Evolutionary conservation across 768 basidiomycete genomes (phyloP).

Genomic region (Tricholoma sp.): DNA sequence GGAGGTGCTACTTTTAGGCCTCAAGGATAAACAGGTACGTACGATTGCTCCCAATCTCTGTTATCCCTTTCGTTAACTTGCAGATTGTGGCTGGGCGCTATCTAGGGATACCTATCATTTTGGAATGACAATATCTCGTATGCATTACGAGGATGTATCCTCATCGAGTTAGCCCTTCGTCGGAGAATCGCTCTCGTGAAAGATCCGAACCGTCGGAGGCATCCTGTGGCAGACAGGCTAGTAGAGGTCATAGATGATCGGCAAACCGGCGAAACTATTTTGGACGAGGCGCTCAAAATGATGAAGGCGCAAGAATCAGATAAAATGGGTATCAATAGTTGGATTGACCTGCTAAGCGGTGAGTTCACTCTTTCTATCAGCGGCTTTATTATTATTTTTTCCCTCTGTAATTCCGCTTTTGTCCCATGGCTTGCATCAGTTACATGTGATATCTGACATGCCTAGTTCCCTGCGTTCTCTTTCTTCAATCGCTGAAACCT

Average conservation of each 20-base stretch:
- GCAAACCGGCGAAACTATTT: constrained; percentile 92
- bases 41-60: neutral
- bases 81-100: neutral
- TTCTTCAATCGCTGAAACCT: neutral
- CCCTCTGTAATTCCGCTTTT: neutral
- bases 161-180: constrained; percentile 94
- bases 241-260: constrained; percentile 90
- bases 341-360: constrained; percentile 96
- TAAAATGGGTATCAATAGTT: constrained; percentile 78
- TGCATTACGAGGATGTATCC: constrained; percentile 95
- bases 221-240: constrained; percentile 74
- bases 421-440: too few relatives aligned
- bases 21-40: constrained; percentile 93
- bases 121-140: constrained; percentile 99
- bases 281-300: constrained; percentile 95
- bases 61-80: neutral
- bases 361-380: constrained; percentile 26
- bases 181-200: constrained; percentile 87
- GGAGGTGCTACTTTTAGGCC: constrained; percentile 87
- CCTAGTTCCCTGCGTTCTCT: neutral
- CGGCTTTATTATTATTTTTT: neutral
- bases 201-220: constrained; percentile 71
- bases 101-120: constrained; percentile 86
- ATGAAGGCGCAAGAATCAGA: constrained; percentile 80
- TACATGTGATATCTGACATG: neutral